A percentile compares a stretch with the other conserved stretches of the same genome.
Evolutionary conservation across 163 green algal species (phyloP).

Genomic region (Chlorella variabilis): DNA sequence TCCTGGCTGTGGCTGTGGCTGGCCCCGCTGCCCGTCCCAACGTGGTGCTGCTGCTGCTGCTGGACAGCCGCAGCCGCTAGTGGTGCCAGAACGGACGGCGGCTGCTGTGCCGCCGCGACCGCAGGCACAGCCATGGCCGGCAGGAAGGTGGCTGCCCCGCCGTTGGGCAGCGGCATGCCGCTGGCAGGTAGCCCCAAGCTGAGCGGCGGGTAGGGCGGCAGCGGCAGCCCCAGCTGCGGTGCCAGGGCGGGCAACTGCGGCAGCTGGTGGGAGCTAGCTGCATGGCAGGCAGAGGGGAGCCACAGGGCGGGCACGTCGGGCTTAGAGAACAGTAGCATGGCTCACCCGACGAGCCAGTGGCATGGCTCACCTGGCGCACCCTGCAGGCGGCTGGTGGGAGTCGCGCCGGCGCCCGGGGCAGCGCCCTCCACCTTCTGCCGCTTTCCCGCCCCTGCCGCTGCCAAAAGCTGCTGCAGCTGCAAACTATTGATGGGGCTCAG

Average conservation of each 20-base stretch:
- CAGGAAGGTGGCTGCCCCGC: background rate
- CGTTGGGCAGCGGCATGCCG: background rate
- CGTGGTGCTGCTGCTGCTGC: background rate
- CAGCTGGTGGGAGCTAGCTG: background rate
- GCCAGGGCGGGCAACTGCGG: background rate
- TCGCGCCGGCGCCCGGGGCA: too few species aligned
- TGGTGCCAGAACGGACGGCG: too few species aligned
- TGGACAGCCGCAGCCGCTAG: background rate
- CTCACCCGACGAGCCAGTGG: background rate
- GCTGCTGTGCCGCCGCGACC: background rate
- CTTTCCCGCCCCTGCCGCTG: too few species aligned
- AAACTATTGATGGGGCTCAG: background rate
- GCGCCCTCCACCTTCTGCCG: too few species aligned
- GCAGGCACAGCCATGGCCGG: too few species aligned
- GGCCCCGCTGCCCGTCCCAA: background rate
- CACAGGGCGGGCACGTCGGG: background rate
- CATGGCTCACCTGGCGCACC: too few species aligned
- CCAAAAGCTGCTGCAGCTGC: background rate
- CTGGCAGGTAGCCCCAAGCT: background rate
- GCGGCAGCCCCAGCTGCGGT: background rate
- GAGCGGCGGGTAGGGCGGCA: background rate
- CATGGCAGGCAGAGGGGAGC: background rate
- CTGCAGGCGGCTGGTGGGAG: too few species aligned
- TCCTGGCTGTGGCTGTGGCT: background rate
- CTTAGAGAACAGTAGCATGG: too few species aligned